A percentile compares a stretch with the other conserved stretches of the same genome.
phyloP scores from a whole-genome alignment of 768 basidiomycete species.

The Tricholoma flavovirens region DNA sequence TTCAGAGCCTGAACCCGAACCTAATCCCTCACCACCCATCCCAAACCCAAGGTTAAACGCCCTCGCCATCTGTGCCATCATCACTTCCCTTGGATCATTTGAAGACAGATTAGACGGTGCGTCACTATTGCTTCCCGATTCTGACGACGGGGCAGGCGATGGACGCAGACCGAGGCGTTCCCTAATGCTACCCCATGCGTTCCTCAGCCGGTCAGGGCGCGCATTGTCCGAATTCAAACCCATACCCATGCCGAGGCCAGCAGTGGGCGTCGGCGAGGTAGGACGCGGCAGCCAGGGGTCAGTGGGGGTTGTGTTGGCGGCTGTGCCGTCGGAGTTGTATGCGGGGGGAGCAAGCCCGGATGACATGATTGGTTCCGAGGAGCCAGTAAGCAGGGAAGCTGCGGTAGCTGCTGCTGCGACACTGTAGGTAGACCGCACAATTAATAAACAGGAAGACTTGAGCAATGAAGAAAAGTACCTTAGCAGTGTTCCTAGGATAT shows the following conservation, averaged over 20 bases:
- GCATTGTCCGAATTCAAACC: constrained; percentile 22
- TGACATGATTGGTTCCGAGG: constrained; percentile 58
- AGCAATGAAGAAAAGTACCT: constrained; percentile 43
- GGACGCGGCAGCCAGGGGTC: constrained; percentile 14
- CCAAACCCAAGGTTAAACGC: constrained; percentile 73
- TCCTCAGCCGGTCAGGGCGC: constrained; percentile 48
- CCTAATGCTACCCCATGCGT: constrained; percentile 63
- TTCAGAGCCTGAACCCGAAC: constrained; percentile 5
- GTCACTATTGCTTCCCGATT: constrained; percentile 3
- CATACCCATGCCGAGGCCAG: constrained; percentile 24
- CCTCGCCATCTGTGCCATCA: constrained; percentile 77
- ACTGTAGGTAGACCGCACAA: constrained; percentile 29
- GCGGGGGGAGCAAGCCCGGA: constrained; percentile 44
- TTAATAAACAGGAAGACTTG: constrained; percentile 4
- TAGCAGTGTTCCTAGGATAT: constrained; percentile 76
- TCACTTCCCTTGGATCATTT: constrained; percentile 57
- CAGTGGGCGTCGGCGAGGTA: constrained; percentile 42
- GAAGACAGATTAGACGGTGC: constrained; percentile 7
- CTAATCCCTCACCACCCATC: constrained; percentile 26
- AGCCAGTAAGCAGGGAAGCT: constrained; percentile 73
- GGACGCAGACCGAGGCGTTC: constrained; percentile 57
- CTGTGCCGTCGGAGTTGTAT: constrained; percentile 35
- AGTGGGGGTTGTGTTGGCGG: constrained; percentile 7
- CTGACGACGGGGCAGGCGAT: constrained; percentile 12
- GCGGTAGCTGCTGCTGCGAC: constrained; percentile 92